phyloP scores from a whole-genome alignment of 1,139 yeast species.

The Suzukiozyma palmioleophila region DNA sequence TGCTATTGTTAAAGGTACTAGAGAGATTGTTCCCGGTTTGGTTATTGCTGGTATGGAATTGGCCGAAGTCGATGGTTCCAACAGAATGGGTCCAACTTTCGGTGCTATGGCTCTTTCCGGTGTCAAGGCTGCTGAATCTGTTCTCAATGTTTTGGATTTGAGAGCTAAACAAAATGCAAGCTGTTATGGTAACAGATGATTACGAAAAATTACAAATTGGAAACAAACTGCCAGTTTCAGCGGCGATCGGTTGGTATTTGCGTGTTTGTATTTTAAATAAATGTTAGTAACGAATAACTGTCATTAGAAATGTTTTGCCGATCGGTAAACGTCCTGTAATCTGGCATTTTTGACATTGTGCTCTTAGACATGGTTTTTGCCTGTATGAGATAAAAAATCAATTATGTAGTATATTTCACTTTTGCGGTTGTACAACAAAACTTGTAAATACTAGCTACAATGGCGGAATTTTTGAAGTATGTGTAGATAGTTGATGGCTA shows the following conservation, averaged over 20 bases:
- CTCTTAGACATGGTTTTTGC: no score
- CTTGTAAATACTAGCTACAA: constrained; percentile 3
- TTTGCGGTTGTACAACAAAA: no score
- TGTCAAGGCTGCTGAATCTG: constrained; percentile 68
- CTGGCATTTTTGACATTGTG: no score
- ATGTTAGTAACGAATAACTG: no score
- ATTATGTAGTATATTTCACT: no score
- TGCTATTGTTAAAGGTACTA: constrained; percentile 66
- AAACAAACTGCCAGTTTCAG: no score
- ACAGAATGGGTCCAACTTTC: constrained; percentile 84
- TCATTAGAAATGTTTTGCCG: no score
- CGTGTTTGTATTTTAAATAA: no score
- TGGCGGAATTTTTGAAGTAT: constrained; percentile 21
- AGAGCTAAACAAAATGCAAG: constrained; percentile 41
- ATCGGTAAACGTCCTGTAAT: no score
- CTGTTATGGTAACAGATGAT: constrained; percentile 10
- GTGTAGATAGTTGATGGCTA: constrained; percentile 6
- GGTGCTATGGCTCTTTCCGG: constrained; percentile 81
- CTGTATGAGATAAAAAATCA: no score
- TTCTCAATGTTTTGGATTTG: constrained; percentile 45
- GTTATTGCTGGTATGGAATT: constrained; percentile 81
- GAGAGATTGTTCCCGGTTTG: constrained; percentile 67
- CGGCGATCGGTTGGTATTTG: background rate
- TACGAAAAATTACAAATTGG: background rate
- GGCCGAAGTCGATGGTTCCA: constrained; percentile 71